Percentiles rank a stretch among this genome's conserved stretches.
Conservation (phyloP, 306 rosid genomes). For the Quercus agrifolia region DNA sequence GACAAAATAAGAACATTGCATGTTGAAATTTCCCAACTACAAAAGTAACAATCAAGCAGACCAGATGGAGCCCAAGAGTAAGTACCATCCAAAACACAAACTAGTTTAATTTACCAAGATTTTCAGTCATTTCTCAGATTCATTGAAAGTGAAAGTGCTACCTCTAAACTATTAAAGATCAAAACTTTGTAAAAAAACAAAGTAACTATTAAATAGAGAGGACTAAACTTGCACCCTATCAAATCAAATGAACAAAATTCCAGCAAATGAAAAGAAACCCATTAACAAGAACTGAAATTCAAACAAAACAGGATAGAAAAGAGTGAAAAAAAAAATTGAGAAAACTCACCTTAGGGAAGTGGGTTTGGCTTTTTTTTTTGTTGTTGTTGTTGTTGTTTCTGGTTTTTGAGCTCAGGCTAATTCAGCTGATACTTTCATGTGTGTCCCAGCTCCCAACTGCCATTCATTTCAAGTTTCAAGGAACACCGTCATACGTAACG, state of each 20-base stretch:
- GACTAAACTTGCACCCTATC: neutral
- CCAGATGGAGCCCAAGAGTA: neutral
- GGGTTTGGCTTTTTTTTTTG: neutral
- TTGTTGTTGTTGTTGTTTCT: neutral
- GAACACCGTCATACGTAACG: neutral
- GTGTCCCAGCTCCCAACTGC: neutral
- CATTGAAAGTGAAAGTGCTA: neutral
- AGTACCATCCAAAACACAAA: no score
- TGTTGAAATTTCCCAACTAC: neutral
- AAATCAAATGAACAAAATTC: neutral
- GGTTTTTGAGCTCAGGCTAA: neutral
- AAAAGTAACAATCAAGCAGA: neutral
- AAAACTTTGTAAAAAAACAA: neutral
- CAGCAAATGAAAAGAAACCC: neutral
- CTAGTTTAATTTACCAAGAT: neutral
- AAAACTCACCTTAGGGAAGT: conserved; percentile 25
- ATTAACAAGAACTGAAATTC: neutral
- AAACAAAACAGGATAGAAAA: neutral
- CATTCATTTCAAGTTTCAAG: neutral
- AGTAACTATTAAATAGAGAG: neutral
- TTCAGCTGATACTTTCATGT: neutral
- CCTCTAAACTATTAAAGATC: neutral
- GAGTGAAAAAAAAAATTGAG: neutral
- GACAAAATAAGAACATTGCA: neutral
- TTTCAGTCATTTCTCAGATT: neutral